A percentile compares a stretch with the other conserved stretches of the same genome.
Conservation (phyloP, 1,284 basidiomycete genomes). For the Cutaneotrichosporon sp. region DNA sequence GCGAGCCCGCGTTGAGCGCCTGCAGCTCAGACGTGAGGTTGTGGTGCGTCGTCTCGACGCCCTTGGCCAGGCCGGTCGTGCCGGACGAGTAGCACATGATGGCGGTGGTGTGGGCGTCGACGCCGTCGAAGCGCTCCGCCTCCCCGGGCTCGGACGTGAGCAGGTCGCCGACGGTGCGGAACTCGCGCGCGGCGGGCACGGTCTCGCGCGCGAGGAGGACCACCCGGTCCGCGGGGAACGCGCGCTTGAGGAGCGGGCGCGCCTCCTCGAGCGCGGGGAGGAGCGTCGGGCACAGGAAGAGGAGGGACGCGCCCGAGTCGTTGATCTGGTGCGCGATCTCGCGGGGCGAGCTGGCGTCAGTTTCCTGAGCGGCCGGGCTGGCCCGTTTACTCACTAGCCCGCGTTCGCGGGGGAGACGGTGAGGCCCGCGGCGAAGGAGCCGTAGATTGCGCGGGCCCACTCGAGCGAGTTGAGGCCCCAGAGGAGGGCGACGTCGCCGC, state of each 20-base stretch:
- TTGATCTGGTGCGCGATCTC: slow-evolving; percentile 53
- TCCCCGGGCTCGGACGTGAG: slow-evolving; percentile 1
- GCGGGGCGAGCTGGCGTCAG: slow-evolving; percentile 19
- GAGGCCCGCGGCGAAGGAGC: slow-evolving; percentile 51
- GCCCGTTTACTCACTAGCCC: slow-evolving; percentile 37
- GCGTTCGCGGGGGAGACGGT: slow-evolving; percentile 47
- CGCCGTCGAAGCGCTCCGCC: slow-evolving; percentile 14
- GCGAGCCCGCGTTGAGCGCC: slow-evolving; percentile 14
- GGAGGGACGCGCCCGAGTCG: slow-evolving; percentile 61
- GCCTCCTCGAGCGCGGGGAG: slow-evolving; percentile 46
- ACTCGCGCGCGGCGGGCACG: slow-evolving; percentile 12
- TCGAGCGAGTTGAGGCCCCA: slow-evolving; percentile 61
- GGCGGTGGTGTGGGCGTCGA: slow-evolving; percentile 12
- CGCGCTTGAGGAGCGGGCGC: slow-evolving; percentile 27
- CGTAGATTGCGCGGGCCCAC: slow-evolving; percentile 59
- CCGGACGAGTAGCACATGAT: slow-evolving; percentile 68
- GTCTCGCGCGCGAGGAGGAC: slow-evolving; percentile 14
- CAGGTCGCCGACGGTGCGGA: slow-evolving; percentile 1
- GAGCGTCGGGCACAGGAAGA: slow-evolving; percentile 62
- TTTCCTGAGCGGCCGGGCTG: no score
- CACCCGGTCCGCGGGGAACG: slow-evolving; percentile 15
- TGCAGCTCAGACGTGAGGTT: slow-evolving; percentile 58
- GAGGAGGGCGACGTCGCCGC: slow-evolving; percentile 43
- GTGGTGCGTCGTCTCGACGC: slow-evolving; percentile 39
- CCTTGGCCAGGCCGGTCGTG: slow-evolving; percentile 56